Percentiles rank a stretch among this genome's conserved stretches.
Conservation (phyloP, 495 filamentous ascomycete genomes). For the Aspergillus hancockii region DNA sequence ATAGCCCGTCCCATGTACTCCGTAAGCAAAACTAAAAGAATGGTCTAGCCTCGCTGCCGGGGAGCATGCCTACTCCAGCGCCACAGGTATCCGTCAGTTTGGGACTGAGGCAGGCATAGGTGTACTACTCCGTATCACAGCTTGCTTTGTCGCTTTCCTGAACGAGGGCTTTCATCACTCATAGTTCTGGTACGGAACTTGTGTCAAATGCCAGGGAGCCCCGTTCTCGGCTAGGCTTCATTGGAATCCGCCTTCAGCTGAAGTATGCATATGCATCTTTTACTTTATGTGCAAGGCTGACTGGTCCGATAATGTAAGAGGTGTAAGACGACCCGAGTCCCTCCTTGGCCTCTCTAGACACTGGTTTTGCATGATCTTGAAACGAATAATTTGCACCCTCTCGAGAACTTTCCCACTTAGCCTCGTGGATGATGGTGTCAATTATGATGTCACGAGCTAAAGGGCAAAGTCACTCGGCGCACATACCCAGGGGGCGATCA, state of each 20-base stretch:
- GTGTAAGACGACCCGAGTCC: not conserved
- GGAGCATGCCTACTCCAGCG: not conserved
- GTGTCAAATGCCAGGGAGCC: conserved; percentile 1
- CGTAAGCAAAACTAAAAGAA: not conserved
- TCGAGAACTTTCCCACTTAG: not conserved
- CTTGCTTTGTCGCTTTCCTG: not conserved
- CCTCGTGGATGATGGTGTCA: not conserved
- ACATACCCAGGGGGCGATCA: not conserved
- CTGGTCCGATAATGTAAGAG: not conserved
- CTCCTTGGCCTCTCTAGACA: not conserved
- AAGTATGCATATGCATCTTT: not conserved
- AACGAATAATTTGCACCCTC: not conserved
- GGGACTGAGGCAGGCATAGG: not conserved
- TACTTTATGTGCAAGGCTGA: not conserved
- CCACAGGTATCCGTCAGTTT: not conserved
- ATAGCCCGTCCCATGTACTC: not conserved
- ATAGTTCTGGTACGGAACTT: not conserved
- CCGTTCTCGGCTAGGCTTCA: not conserved
- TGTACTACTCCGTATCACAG: not conserved
- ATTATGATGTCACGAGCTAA: conserved; percentile 6
- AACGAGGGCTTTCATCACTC: not conserved
- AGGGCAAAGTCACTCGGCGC: not conserved
- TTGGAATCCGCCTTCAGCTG: not conserved
- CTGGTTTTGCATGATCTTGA: not conserved
- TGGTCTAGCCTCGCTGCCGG: conserved; percentile 1